Percentiles rank a stretch among this genome's conserved stretches.
Evolutionary conservation across 192 early-diverging fungal species (phyloP).

Genomic region (Coemansia sp.): DNA sequence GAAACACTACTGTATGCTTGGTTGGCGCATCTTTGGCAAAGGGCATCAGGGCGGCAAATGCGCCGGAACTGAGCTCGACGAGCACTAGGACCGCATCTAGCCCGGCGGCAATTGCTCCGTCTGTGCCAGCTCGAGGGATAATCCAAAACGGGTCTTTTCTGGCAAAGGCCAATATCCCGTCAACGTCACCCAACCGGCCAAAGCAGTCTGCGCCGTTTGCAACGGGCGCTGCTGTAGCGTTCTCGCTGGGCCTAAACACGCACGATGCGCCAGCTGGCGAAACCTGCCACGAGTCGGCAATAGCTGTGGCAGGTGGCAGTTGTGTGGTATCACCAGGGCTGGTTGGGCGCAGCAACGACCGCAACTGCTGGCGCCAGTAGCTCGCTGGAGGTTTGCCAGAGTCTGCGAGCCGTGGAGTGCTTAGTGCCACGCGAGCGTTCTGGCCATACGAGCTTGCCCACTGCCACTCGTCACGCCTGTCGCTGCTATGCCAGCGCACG

Average conservation of each 20-base stretch:
- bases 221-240: background rate
- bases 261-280: conserved; percentile 31
- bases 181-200: conserved; percentile 22
- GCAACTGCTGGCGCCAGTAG: conserved; percentile 34
- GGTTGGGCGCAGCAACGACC: background rate
- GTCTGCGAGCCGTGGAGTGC: background rate
- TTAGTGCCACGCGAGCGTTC: conserved; percentile 33
- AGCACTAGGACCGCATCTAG: conserved; percentile 23
- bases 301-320: background rate
- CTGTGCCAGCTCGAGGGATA: conserved; percentile 14
- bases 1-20: conserved; percentile 5
- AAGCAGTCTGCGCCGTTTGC: background rate
- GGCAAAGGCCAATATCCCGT: conserved; percentile 33
- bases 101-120: background rate
- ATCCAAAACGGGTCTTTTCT: conserved; percentile 44
- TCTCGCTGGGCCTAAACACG: conserved; percentile 6
- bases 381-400: conserved; percentile 1
- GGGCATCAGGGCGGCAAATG: conserved; percentile 33
- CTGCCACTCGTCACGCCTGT: conserved; percentile 12
- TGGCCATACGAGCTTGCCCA: conserved; percentile 30
- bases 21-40: conserved; percentile 2
- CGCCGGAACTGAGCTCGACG: conserved; percentile 14
- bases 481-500: conserved; percentile 26
- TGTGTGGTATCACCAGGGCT: background rate
- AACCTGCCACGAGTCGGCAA: conserved; percentile 37